Base-by-base conservation (phyloP, 805 yeast species). In the Pichia scutulata region DNA sequence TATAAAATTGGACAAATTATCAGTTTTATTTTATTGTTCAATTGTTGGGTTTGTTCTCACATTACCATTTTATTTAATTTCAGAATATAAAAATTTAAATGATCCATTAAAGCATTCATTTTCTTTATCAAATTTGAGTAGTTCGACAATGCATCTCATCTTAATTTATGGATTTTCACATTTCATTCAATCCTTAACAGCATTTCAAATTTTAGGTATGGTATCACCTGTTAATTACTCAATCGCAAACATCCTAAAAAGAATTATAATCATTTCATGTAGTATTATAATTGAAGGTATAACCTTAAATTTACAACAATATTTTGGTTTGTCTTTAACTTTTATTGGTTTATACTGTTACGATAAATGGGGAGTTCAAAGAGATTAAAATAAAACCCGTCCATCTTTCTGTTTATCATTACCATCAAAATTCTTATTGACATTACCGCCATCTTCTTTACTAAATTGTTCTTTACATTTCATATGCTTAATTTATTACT, bases 161-260 rank as follows among this genome's bases (percentile, higher is more conserved):
- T 26, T 77, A 6, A 48, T 82, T n/a, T 87, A 86, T 63, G 89
- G 90, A 2, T 49, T 77, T 1, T 69, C 84, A 3, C 95, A 86
- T 68, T 86, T 85, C 60, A 58, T 78, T 48, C 93, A 86, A 66
- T 79, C 88, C 2, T 73, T 86, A 62, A 65, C 85, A 44, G 92
- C 92, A 24, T 86, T 86, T 65, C 89, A 84, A 63, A 74, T 86
- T 43, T 74, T 86, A 55, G 92, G 92, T 2, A 62, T 76, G 57
- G 73, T 85, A 23, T 75, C 84, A n/a, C 86, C 93, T 4, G 84
- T 86, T 44, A 84, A 83, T 61, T 86, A 86, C 64, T 82, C 89
- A 40, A 82, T 86, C 60, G 93, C 90, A 28, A 86, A 82, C 63
- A 85, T 86, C 46, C 64, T 84, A 66, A 86, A 86, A 60, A 70